Evolutionary conservation across 495 filamentous ascomycete species (phyloP).

Genomic region (Staphylotrichum longicolle): DNA sequence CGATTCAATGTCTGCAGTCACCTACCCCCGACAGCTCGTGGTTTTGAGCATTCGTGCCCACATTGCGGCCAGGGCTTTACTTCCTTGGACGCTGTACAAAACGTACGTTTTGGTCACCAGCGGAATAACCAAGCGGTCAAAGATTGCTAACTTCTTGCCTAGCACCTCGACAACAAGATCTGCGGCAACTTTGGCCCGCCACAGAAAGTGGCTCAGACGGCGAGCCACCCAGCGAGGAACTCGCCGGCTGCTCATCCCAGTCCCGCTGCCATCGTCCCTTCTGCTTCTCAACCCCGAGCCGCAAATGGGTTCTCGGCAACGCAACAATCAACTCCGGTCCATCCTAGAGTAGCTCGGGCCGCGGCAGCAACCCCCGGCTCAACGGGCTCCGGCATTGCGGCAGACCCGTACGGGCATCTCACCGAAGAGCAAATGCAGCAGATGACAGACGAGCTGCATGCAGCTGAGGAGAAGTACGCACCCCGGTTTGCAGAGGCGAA

Average conservation of each 20-base stretch:
- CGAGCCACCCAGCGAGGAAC: slow-evolving; percentile 22
- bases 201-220: slow-evolving; percentile 13
- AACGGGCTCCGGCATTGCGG: slow-evolving; percentile 20
- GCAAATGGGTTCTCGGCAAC: slow-evolving; percentile 16
- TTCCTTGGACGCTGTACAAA: slow-evolving; percentile 33
- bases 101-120: slow-evolving; percentile 28
- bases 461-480: slow-evolving; percentile 39
- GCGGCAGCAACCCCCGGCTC: slow-evolving; percentile 10
- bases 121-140: neutral
- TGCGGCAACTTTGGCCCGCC: slow-evolving; percentile 32
- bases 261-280: slow-evolving; percentile 22
- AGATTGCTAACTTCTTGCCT: slow-evolving; percentile 7
- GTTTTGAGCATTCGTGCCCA: slow-evolving; percentile 37
- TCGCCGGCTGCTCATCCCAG: slow-evolving; percentile 15
- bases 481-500: slow-evolving; percentile 42
- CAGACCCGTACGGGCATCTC: slow-evolving; percentile 44
- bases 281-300: slow-evolving; percentile 11
- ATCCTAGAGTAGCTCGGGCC: neutral
- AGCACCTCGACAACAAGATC: slow-evolving; percentile 38
- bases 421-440: slow-evolving; percentile 22
- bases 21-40: slow-evolving; percentile 27
- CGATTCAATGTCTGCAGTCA: slow-evolving; percentile 40
- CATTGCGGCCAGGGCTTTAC: slow-evolving; percentile 44
- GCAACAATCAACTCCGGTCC: slow-evolving; percentile 22
- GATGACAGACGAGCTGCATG: slow-evolving; percentile 40